Evolutionary conservation across 129 eudicot species (phyloP).

Genomic region (Daucus carota): DNA sequence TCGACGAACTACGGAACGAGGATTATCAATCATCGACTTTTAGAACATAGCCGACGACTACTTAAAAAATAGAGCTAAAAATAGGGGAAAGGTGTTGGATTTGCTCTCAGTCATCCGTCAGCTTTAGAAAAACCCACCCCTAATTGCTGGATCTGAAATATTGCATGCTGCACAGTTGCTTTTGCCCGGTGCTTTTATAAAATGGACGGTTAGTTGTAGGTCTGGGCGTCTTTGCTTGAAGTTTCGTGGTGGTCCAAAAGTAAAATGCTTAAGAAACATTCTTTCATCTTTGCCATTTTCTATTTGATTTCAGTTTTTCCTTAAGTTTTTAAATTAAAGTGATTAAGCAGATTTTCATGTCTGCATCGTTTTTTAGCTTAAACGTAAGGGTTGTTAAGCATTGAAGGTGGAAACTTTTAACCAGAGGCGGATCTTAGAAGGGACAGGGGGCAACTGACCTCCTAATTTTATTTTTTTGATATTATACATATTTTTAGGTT

Average conservation of each 20-base stretch:
- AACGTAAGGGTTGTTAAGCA: neutral
- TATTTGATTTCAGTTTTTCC: neutral
- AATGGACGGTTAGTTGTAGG: neutral
- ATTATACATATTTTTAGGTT: no score
- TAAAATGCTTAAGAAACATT: neutral
- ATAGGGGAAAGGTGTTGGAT: no score
- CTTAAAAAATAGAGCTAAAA: no score
- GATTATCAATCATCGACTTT: no score
- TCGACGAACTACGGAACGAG: no score
- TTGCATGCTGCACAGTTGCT: neutral
- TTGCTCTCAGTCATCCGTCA: neutral
- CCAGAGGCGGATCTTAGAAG: no score
- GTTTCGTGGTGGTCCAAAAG: neutral
- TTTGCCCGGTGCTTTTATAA: neutral
- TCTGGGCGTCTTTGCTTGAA: neutral
- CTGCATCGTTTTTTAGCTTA: neutral
- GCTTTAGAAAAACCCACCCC: neutral
- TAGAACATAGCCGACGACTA: no score
- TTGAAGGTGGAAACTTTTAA: neutral
- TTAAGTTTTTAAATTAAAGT: neutral
- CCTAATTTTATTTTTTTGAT: no score
- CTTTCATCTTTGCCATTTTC: neutral
- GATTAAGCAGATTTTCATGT: neutral
- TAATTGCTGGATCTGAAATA: neutral
- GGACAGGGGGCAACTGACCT: no score